Percentiles rank a stretch among this genome's conserved stretches.
Conservation (phyloP, 192 early-diverging fungal species). For the Obelidium mucronatum region DNA sequence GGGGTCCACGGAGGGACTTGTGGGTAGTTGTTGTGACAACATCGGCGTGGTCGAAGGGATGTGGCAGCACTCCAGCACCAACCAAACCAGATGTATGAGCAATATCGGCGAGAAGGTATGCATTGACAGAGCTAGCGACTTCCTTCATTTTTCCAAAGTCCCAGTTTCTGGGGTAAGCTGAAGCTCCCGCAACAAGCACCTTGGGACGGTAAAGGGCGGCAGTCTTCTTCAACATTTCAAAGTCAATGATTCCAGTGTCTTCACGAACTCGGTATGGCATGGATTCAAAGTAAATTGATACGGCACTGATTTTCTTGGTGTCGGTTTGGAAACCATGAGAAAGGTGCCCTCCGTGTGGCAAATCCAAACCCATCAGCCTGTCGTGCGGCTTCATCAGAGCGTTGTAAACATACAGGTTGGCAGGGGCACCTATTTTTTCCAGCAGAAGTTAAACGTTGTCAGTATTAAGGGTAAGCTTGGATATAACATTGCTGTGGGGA, state of each 20-base stretch:
- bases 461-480: not conserved
- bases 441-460: too few species aligned
- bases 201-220: slow-evolving; percentile 93
- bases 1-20: slow-evolving; percentile 98
- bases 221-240: slow-evolving; percentile 82
- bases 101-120: slow-evolving; percentile 97
- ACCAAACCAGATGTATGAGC: slow-evolving; percentile 94
- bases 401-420: slow-evolving; percentile 96
- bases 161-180: slow-evolving; percentile 93
- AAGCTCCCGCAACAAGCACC: slow-evolving; percentile 94
- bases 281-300: slow-evolving; percentile 96
- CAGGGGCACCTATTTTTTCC: slow-evolving; percentile 84
- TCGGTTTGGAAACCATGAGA: slow-evolving; percentile 98
- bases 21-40: slow-evolving; percentile 99
- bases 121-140: slow-evolving; percentile 82
- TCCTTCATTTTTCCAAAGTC: slow-evolving; percentile 87
- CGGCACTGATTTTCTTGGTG: slow-evolving; percentile 95
- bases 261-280: slow-evolving; percentile 94
- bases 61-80: slow-evolving; percentile 84
- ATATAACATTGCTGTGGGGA: slow-evolving; percentile 35
- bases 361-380: slow-evolving; percentile 97
- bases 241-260: slow-evolving; percentile 90
- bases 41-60: slow-evolving; percentile 92
- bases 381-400: slow-evolving; percentile 96
- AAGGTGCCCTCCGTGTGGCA: slow-evolving; percentile 97